Conservation (phyloP, 257 asterid genomes). For the Henckelia pumila region DNA sequence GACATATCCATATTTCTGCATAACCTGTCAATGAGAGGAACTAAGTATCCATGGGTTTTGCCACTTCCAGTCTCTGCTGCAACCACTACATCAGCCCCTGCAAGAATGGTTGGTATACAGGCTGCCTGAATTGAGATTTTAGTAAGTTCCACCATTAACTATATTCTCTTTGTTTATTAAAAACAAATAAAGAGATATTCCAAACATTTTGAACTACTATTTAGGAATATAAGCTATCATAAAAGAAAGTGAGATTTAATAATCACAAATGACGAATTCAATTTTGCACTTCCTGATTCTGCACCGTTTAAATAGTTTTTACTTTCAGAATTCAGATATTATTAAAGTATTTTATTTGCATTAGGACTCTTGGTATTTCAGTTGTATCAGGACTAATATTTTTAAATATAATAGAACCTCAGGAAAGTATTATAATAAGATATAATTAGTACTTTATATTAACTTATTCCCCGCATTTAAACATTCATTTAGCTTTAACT, state of each 20-base stretch:
- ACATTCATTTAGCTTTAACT: too few relatives aligned
- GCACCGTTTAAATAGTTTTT: too few relatives aligned
- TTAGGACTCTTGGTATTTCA: too few relatives aligned
- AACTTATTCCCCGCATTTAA: too few relatives aligned
- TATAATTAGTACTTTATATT: too few relatives aligned
- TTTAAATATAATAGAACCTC: too few relatives aligned
- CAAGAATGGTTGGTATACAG: slow-evolving; percentile 73
- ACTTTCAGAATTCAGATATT: too few relatives aligned
- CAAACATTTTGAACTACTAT: not conserved
- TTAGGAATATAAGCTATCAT: not conserved
- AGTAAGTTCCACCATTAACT: slow-evolving; percentile 24
- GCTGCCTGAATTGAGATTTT: slow-evolving; percentile 57
- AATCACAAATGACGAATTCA: not conserved
- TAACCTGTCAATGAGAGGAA: slow-evolving; percentile 74
- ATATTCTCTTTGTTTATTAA: not conserved
- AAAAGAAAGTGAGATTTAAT: not conserved
- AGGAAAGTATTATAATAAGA: too few relatives aligned
- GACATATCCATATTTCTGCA: slow-evolving; percentile 36
- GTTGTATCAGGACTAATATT: too few relatives aligned
- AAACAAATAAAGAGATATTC: not conserved
- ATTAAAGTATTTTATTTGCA: too few relatives aligned
- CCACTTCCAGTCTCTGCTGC: slow-evolving; percentile 99
- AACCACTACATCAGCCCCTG: slow-evolving; percentile 82
- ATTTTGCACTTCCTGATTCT: not conserved
- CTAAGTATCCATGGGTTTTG: slow-evolving; percentile 89